These are phyloP conservation scores for Drosera spatulata DNA, from an alignment of 179 eudicot genomes.

Conservation along the genomic window DNA sequence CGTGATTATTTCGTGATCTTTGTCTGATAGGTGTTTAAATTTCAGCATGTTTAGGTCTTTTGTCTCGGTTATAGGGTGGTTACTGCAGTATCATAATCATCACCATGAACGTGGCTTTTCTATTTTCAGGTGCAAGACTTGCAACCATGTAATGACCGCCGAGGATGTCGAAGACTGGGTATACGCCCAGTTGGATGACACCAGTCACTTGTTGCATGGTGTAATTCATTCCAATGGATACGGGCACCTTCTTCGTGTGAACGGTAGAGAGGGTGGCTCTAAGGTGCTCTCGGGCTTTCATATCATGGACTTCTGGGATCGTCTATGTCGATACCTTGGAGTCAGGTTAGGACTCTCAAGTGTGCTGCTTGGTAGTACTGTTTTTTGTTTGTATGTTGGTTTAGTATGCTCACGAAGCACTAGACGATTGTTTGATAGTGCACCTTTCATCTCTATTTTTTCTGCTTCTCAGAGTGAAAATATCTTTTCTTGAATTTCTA, in stretches of 20 bases:
- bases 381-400: constrained; percentile 5
- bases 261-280: constrained; percentile 93
- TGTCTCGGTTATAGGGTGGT: too few species aligned
- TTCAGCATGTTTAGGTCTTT: too few species aligned
- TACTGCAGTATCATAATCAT: too few species aligned
- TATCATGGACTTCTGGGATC: constrained; percentile 95
- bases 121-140: constrained; percentile 58
- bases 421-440: background rate
- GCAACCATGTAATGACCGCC: constrained; percentile 62
- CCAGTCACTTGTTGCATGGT: constrained; percentile 73
- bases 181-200: constrained; percentile 70
- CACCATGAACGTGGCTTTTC: too few species aligned
- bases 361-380: constrained; percentile 16
- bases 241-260: constrained; percentile 89
- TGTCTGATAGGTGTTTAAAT: too few species aligned
- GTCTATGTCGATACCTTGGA: constrained; percentile 71
- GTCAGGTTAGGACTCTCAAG: constrained; percentile 66
- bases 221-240: constrained; percentile 82
- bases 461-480: background rate
- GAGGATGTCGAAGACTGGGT: constrained; percentile 87
- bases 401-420: background rate
- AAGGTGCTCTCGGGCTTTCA: constrained; percentile 67
- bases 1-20: too few species aligned
- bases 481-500: too few species aligned
- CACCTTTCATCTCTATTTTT: background rate